phyloP scores from a whole-genome alignment of 2,329 filamentous ascomycete genomes.

The Alternaria sp. region DNA sequence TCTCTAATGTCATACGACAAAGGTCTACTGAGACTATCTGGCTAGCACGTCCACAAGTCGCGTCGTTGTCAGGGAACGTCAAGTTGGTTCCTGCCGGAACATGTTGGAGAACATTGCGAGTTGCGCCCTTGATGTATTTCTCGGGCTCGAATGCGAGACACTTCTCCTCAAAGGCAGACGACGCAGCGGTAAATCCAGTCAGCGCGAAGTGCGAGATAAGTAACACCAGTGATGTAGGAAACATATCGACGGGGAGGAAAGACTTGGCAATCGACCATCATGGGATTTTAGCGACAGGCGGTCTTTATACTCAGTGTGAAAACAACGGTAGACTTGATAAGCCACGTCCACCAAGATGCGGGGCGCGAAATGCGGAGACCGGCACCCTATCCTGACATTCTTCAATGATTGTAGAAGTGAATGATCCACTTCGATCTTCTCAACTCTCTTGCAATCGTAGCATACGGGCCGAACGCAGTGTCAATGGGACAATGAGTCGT shows the following conservation, averaged over 20 bases:
- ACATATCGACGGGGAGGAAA: background rate
- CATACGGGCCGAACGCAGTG: background rate
- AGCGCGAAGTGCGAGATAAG: conserved; percentile 2
- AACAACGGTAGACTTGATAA: background rate
- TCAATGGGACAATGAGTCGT: background rate
- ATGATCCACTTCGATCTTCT: background rate
- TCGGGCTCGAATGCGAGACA: conserved; percentile 31
- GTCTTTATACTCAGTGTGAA: background rate
- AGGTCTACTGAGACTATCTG: conserved; percentile 48
- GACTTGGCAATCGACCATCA: background rate
- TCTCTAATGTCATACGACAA: conserved; percentile 52
- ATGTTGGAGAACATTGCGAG: conserved; percentile 37
- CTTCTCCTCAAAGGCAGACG: conserved; percentile 14
- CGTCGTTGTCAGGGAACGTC: conserved; percentile 46
- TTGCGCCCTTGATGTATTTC: conserved; percentile 16
- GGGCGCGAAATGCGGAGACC: background rate
- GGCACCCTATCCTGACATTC: background rate
- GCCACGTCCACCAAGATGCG: background rate
- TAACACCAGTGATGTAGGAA: background rate
- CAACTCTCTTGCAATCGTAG: background rate
- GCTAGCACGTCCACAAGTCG: conserved; percentile 41
- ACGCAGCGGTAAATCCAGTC: background rate
- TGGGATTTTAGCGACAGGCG: background rate
- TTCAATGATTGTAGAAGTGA: background rate
- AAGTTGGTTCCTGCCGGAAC: conserved; percentile 48